Evolutionary conservation across 2,329 filamentous ascomycete species (phyloP), one percentile per base, ranked within the genome.

Genomic region (Raffaelea ambrosiae): DNA sequence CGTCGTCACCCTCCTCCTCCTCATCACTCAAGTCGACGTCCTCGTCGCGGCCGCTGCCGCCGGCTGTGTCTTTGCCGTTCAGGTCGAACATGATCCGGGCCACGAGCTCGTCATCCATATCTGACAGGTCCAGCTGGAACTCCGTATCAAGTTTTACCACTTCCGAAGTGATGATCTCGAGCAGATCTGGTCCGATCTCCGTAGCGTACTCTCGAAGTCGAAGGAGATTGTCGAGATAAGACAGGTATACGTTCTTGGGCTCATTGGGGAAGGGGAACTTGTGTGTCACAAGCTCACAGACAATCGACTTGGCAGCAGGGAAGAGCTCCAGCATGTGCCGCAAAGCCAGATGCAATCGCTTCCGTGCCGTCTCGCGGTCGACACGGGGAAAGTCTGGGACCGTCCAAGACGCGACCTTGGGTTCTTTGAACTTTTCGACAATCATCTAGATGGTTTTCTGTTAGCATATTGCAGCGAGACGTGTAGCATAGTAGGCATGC

Each of bases 81-180:
- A 76, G 63, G 44, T 73, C 77, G 60, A 74, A 72, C 44, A 86
- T 74, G 18, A 91, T 78, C 46, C 82, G 80, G 21, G 89, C 81
- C 47, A 88, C 86, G 10, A 88, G 74, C 48, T 94, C 87, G 53
- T 97, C 91, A 53, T 96, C 91, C 52, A 95, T 70, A 57, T 97
- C 90, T 53, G 97, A 89, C 58, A 97, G 71, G 59, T 97, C 90
- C 44, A 90, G 79, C 65, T 96, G 91, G 64, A 97, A 93, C 61
- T 96, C 87, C 1, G 95, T 88, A 61, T 98, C 93, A 50, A 97
- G 87, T 66, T 93, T 93, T 59, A 97, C 88, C 8, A 97, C 74
- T 53, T 87, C 83, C 56, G 91, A 86, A 39, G 89, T 84, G 43
- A 97, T 84, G 13, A 95, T 70, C 48, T 88, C 83, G 53, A 95